These are phyloP conservation scores for Populus hybrid DNA, from an alignment of 441 rosid genomes.

Conservation along the genomic window DNA sequence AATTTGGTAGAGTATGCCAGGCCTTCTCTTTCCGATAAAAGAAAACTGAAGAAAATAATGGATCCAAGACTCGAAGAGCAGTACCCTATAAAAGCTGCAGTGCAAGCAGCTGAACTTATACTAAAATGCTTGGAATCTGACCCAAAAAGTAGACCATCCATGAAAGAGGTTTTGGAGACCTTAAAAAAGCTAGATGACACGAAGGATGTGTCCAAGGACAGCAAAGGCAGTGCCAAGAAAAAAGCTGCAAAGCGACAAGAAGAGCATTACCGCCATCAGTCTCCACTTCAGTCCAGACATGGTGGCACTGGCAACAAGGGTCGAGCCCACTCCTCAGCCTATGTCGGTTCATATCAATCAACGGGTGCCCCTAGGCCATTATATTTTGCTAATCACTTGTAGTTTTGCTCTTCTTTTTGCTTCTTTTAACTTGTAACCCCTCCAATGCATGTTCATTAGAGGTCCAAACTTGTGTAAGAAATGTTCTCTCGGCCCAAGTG, in stretches of 20 bases:
- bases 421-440: too few species aligned
- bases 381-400: not conserved
- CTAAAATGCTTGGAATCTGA: slow-evolving; percentile 56
- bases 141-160: slow-evolving; percentile 64
- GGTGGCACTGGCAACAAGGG: slow-evolving; percentile 5
- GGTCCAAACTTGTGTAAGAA: too few species aligned
- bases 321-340: not conserved
- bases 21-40: slow-evolving; percentile 42
- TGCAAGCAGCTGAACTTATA: slow-evolving; percentile 46
- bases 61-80: slow-evolving; percentile 57
- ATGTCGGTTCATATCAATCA: not conserved
- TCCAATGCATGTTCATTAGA: too few species aligned
- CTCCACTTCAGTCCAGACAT: slow-evolving; percentile 13
- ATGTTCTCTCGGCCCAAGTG: too few species aligned
- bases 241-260: not conserved
- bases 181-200: slow-evolving; percentile 35
- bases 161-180: slow-evolving; percentile 55
- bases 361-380: not conserved
- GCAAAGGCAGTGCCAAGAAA: slow-evolving; percentile 4
- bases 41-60: slow-evolving; percentile 59
- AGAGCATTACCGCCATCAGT: not conserved
- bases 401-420: not conserved
- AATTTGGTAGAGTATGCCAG: slow-evolving; percentile 64
- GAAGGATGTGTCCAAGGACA: slow-evolving; percentile 33
- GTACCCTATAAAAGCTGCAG: slow-evolving; percentile 55